A percentile compares a stretch with the other conserved stretches of the same genome.
Evolutionary conservation across 2,329 filamentous ascomycete species (phyloP).

Genomic region (Aspergillus bombycis): DNA sequence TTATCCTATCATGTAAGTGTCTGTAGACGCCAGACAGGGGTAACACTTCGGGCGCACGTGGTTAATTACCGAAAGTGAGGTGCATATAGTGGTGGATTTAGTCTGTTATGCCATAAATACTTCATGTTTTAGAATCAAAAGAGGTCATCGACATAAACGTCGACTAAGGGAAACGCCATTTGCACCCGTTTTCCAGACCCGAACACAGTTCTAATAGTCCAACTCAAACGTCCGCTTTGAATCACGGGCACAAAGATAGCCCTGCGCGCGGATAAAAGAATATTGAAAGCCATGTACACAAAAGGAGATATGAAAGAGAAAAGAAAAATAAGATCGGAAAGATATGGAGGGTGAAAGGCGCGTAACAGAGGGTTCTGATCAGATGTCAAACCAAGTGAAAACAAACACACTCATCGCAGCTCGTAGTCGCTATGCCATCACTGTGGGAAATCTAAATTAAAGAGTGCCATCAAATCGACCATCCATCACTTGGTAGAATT

Average conservation of each 20-base stretch:
- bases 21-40: constrained; percentile 1
- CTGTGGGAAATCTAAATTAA: constrained; percentile 28
- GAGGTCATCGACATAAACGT: constrained; percentile 35
- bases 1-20: constrained; percentile 13
- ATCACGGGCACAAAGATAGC: constrained; percentile 27
- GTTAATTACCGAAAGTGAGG: not conserved
- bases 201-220: constrained; percentile 48
- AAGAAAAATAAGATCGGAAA: constrained; percentile 23
- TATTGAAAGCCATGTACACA: constrained; percentile 49
- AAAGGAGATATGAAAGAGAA: constrained; percentile 30
- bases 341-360: constrained; percentile 27
- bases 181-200: constrained; percentile 48
- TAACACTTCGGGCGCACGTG: constrained; percentile 14
- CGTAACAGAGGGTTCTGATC: constrained; percentile 22
- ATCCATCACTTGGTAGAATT: constrained; percentile 46
- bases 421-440: constrained; percentile 43
- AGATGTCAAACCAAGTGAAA: constrained; percentile 31
- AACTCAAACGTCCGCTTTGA: constrained; percentile 39
- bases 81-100: constrained; percentile 15
- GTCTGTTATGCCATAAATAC: constrained; percentile 33
- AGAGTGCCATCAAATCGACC: constrained; percentile 21
- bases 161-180: constrained; percentile 45
- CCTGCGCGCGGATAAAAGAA: constrained; percentile 35
- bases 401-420: constrained; percentile 38
- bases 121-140: constrained; percentile 34